Percentiles rank a stretch among this genome's conserved stretches.
Evolutionary conservation across 192 early-diverging fungal genomes (phyloP).

Genomic region (Coemansia sp.): DNA sequence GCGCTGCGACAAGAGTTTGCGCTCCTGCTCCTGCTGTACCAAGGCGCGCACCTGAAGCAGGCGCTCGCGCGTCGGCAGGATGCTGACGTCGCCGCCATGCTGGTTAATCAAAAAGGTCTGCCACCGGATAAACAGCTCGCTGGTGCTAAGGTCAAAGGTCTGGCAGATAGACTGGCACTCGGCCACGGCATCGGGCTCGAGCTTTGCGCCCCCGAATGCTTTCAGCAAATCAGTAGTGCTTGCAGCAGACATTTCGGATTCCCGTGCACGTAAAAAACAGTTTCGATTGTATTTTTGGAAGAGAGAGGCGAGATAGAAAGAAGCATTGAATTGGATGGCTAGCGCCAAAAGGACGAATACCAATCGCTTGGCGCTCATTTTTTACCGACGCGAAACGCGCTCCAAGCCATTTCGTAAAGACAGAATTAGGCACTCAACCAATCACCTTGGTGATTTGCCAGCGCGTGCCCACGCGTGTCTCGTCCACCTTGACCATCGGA

Average conservation of each 20-base stretch:
- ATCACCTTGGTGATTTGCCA: constrained; percentile 56
- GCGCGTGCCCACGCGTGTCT: constrained; percentile 58
- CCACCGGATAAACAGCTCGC: constrained; percentile 48
- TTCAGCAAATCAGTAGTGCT: constrained; percentile 25
- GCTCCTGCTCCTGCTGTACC: constrained; percentile 35
- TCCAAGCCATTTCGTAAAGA: background rate
- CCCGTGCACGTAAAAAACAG: background rate
- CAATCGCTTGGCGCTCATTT: background rate
- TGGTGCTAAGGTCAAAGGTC: constrained; percentile 27
- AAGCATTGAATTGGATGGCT: background rate
- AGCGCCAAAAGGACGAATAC: background rate
- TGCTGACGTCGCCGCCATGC: constrained; percentile 25
- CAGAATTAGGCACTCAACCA: constrained; percentile 34
- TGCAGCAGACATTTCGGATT: constrained; percentile 11
- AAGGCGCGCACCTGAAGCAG: constrained; percentile 30
- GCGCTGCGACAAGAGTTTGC: constrained; percentile 25
- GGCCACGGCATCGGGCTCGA: constrained; percentile 35
- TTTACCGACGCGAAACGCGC: background rate
- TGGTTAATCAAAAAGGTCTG: constrained; percentile 44
- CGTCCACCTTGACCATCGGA: constrained; percentile 61
- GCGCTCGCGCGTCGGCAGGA: constrained; percentile 44
- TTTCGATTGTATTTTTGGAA: too few species aligned
- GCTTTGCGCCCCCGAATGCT: constrained; percentile 27
- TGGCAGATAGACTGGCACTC: constrained; percentile 45
- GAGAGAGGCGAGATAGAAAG: too few species aligned